Base-by-base conservation (phyloP, 106 monocot genomes). In the Dioscorea dumetorum region DNA sequence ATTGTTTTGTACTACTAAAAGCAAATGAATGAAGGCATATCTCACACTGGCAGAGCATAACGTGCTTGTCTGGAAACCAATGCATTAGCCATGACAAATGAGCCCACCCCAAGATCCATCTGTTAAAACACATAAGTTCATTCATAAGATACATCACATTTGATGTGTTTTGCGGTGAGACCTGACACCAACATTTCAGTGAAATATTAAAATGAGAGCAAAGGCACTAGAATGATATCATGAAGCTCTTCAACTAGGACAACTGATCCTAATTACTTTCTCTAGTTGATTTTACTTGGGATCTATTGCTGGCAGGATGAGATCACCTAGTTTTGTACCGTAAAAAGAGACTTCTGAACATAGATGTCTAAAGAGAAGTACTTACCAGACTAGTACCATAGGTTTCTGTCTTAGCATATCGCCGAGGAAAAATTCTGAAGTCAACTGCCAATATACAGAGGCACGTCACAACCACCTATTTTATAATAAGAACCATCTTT, bases 81-180 rank as follows among this genome's bases (percentile, higher is more conserved):
- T 67, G 97, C 72, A 85, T 99, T 99, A 65, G 81, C 89, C 56
- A 99, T 75, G 64, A 99, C 81, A 90, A 99, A 99, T 50, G 92
- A 92, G 62, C 97, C 97, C 6, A 99, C 97, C 33, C 97, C 97
- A 64, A 97, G 83, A 89, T 92, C 97, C 97, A 97, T 97, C 97
- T 97, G 81, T 57, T 34, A 41, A 50, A 80, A 32, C 48, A 33
- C 28, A 63, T n/a, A 64, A 61, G 6, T 24, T 61, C 31, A 54
- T 16, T 14, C 15, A 54, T 28, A 28, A 28, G 28, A 28, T 28
- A 28, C 28, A 28, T 28, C 28, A 28, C 2, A 28, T 28, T 28
- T 28, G 28, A 28, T 28, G 28, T 28, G 3, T 28, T 28, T 28
- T 28, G 28, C 28, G 3, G 3, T 28, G 3, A 28, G 28, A 28